These are phyloP conservation scores for Xylaria curta DNA, from an alignment of 495 filamentous ascomycete genomes.

Conservation along the genomic window DNA sequence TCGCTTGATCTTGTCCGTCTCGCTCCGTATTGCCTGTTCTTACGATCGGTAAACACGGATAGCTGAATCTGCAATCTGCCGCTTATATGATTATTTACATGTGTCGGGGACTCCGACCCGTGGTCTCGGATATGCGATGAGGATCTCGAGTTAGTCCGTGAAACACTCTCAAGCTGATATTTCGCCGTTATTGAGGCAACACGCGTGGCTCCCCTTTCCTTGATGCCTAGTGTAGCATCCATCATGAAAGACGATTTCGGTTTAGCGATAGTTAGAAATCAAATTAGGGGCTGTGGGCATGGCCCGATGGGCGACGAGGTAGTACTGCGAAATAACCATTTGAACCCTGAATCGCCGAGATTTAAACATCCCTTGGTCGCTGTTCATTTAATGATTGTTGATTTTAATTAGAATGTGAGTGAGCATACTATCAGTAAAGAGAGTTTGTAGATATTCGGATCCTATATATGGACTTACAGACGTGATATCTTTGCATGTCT, in stretches of 20 bases:
- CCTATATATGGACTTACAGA: not conserved
- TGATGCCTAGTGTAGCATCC: not conserved
- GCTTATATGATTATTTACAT: no score
- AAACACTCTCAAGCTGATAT: no score
- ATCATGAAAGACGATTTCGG: not conserved
- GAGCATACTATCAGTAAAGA: not conserved
- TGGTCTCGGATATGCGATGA: no score
- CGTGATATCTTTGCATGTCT: not conserved
- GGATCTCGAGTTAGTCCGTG: no score
- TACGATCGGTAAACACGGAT: no score
- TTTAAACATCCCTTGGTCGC: not conserved
- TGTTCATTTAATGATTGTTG: not conserved
- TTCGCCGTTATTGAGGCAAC: not conserved
- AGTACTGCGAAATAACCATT: not conserved
- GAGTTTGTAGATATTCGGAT: not conserved
- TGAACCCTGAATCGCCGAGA: not conserved
- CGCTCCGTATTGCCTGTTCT: no score
- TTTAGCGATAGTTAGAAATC: not conserved
- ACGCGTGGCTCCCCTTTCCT: not conserved
- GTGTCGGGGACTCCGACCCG: no score
- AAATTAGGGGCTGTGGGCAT: not conserved
- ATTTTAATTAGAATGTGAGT: not conserved
- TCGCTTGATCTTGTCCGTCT: no score
- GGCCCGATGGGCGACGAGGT: not conserved
- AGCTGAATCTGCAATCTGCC: no score